phyloP scores from a whole-genome alignment of 176 grass and related monocot species.

The Hordeum marinum region DNA sequence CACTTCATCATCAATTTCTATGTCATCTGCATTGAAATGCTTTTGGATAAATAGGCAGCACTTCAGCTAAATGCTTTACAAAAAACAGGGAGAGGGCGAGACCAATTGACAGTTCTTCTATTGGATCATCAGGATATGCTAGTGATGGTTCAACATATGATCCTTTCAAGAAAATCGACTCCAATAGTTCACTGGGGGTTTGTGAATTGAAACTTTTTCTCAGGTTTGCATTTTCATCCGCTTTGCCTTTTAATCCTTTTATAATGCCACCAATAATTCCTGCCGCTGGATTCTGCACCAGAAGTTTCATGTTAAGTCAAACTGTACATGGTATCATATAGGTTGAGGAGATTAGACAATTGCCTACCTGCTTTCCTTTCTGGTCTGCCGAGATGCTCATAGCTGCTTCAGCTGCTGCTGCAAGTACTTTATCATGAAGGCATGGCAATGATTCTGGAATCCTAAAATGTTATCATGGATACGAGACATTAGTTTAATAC shows the following conservation, averaged over 20 bases:
- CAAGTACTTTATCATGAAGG: slow-evolving; percentile 93
- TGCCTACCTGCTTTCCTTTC: slow-evolving; percentile 74
- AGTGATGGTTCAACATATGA: slow-evolving; percentile 45
- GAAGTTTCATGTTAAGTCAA: slow-evolving; percentile 24
- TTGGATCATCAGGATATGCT: slow-evolving; percentile 25
- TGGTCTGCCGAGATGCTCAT: slow-evolving; percentile 51
- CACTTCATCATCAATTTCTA: slow-evolving; percentile 75
- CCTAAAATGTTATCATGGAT: slow-evolving; percentile 46
- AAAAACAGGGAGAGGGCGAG: slow-evolving; percentile 36
- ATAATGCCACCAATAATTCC: slow-evolving; percentile 79
- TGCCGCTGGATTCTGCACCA: slow-evolving; percentile 48
- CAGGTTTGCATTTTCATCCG: slow-evolving; percentile 45
- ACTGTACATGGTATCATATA: background rate
- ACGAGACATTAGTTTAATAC: background rate
- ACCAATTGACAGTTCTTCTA: slow-evolving; percentile 81
- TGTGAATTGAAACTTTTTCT: slow-evolving; percentile 30
- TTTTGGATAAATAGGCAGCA: slow-evolving; percentile 19
- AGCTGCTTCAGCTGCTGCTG: slow-evolving; percentile 79
- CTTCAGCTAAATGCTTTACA: slow-evolving; percentile 14
- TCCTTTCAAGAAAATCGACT: slow-evolving; percentile 62
- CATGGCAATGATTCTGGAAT: slow-evolving; percentile 79
- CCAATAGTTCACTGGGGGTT: slow-evolving; percentile 43
- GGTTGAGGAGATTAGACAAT: slow-evolving; percentile 12
- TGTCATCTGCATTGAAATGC: slow-evolving; percentile 72
- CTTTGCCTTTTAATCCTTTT: slow-evolving; percentile 77